Base-by-base conservation (phyloP, 495 filamentous ascomycete genomes). In the Aspergillus nidulans region DNA sequence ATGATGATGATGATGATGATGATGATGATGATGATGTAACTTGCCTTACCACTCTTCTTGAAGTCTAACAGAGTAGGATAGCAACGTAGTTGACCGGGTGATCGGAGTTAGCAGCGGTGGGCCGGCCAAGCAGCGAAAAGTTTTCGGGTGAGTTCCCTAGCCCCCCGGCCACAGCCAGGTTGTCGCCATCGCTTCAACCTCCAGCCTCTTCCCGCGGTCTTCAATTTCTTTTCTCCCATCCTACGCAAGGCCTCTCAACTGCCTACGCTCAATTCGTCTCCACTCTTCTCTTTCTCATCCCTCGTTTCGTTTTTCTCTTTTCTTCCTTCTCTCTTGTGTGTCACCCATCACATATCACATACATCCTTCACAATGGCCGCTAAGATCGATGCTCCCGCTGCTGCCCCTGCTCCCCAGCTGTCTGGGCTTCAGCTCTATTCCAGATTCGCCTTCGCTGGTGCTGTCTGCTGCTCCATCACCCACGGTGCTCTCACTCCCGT, bases 391-490 rank as follows among this genome's bases (percentile, higher is more conserved):
- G 59, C 48, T 26, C 53, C 51, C 41, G 50, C 57, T 45, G 61
- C 66, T 49, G 39, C 74, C 42, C 59, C 68, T 43, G 69, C 81
- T 68, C 67, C 81, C 58, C 25, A 74, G 62, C 66, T 77, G 52
- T 75, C 65, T 52, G 84, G 81, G 40, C 53, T 81, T 57, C 69
- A 68, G 46, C 81, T 89, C 52, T 90, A 91, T 78, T 84, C 86
- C 56, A 77, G 90, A 69, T 95, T 96, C 79, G 90, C 92, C 70
- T 87, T 96, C 66, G 91, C 91, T 58, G 91, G 91, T 71, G 91
- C 91, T 61, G 77, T 95, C 76, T 96, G 91, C 85, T 96, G 91
- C 73, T 89, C 89, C 65, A 79, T 96, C 76, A 96, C 91, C 63
- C 91, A 96, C 80, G 91, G 91, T 65, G 85, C 81, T 65, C 81